These are phyloP conservation scores for Colletotrichum costaricense DNA, from an alignment of 2,329 filamentous ascomycete species.

Conservation along the genomic window DNA sequence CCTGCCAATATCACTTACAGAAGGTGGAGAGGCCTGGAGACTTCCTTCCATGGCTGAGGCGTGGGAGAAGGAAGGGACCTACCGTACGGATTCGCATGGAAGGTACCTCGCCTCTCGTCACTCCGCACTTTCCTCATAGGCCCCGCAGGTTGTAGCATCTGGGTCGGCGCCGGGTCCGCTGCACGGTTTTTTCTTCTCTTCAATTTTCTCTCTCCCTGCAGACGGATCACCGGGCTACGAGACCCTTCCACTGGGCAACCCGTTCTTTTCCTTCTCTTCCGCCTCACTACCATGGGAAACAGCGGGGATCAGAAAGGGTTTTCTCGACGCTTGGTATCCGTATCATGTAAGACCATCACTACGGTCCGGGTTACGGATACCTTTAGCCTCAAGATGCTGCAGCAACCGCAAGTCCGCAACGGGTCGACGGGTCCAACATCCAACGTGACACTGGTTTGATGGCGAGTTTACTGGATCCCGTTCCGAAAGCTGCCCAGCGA, in stretches of 20 bases:
- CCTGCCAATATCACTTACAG: not conserved
- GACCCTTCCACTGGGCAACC: slow-evolving; percentile 34
- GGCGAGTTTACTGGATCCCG: slow-evolving; percentile 3
- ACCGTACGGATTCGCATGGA: not conserved
- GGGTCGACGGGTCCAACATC: slow-evolving; percentile 7
- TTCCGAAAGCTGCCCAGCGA: slow-evolving; percentile 12
- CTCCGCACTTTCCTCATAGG: not conserved
- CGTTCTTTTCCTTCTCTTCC: slow-evolving; percentile 18
- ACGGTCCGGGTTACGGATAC: not conserved
- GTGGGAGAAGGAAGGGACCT: not conserved
- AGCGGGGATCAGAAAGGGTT: slow-evolving; percentile 19
- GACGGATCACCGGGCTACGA: slow-evolving; percentile 20
- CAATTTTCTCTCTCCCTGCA: slow-evolving; percentile 19
- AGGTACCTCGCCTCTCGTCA: not conserved
- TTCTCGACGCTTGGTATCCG: not conserved
- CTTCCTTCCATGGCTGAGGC: too few relatives aligned
- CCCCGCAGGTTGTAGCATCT: not conserved
- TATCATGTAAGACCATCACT: too few relatives aligned
- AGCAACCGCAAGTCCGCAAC: slow-evolving; percentile 1
- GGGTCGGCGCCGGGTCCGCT: not conserved
- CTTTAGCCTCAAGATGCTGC: not conserved
- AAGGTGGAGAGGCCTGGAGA: not conserved
- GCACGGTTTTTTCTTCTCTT: slow-evolving; percentile 5
- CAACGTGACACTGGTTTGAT: not conserved
- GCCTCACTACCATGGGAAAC: slow-evolving; percentile 13